Base-by-base conservation (phyloP, 164 flowering plant species). In the grape (Vitis vinifera) region DNA sequence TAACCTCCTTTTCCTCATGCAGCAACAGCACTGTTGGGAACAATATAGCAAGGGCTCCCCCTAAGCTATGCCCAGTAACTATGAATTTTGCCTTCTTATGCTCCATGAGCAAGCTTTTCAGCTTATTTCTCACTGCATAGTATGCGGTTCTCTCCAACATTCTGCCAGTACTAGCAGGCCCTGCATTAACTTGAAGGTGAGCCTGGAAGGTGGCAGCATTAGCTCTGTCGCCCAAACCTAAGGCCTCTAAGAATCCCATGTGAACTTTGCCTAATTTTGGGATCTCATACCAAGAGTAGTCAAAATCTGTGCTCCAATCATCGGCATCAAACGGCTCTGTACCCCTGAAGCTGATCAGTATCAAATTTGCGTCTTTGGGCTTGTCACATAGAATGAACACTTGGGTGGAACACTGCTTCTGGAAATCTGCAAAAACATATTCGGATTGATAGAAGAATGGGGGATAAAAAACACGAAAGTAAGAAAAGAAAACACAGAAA, bases 41-140 rank as follows among this genome's bases (percentile, higher is more conserved):
- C 76, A 91, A 52, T 61, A 90, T 84, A 10, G 97, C 93, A 9
- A 91, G 85, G 0, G 97, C 94, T 14, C 94, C 97, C 15, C 97
- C 97, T 70, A 88, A 75, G 77, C 97, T 91, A 71, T 90, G 97
- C 8, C 97, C 94, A 1, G 97, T 90, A 30, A 90, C 87, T 10
- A 91, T 66, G 65, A 87, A 89, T 52, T 82, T 87, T 17, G 94
- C 89, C 47, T 84, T 84, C 68, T 71, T 82, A 78, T 89, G 88
- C 76, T 88, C 83, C 23, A 70, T 9, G 8, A 90, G 83, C 64
- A 89, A 63, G 59, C 63, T 69, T 73, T 73, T 84, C 8, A 91
- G 88, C 76, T 77, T 85, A n/a, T 63, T 66, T 68, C 82, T 86
- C 10, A 90, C 85, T 0, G 74, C 71, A 67, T 84, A 84, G 65